phyloP scores from a whole-genome alignment of 768 basidiomycete species.

The Phanerodontia chrysosporium region DNA sequence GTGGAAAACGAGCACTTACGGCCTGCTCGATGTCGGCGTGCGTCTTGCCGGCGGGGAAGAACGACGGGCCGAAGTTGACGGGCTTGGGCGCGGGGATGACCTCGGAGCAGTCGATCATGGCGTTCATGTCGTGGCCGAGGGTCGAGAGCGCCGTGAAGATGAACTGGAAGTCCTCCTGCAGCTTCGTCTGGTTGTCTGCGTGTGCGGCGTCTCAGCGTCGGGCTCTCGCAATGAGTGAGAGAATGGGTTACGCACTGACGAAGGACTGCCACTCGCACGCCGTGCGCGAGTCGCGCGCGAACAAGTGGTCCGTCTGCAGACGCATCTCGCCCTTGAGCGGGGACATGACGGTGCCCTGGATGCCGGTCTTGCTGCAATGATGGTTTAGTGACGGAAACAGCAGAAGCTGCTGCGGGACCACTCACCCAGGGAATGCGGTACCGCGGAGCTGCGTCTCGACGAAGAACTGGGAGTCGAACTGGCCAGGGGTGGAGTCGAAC shows the following conservation, averaged over 20 bases:
- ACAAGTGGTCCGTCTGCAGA: conserved; percentile 34
- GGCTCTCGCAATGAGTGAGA: too few relatives aligned
- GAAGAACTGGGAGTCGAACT: conserved; percentile 17
- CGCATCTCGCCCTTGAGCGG: conserved; percentile 38
- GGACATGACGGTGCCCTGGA: conserved; percentile 35
- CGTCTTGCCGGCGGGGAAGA: conserved; percentile 23
- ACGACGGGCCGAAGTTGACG: not conserved
- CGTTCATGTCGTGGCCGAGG: conserved; percentile 11
- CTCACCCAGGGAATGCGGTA: conserved; percentile 26
- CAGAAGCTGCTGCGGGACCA: not conserved
- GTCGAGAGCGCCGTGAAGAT: conserved; percentile 17
- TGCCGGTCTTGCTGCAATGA: conserved; percentile 11
- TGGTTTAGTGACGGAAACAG: too few relatives aligned
- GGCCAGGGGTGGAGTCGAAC: conserved; percentile 14
- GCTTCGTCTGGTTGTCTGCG: conserved; percentile 16
- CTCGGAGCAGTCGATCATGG: conserved; percentile 14
- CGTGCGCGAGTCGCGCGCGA: conserved; percentile 34
- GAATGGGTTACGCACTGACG: conserved; percentile 13
- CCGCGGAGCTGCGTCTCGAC: conserved; percentile 15
- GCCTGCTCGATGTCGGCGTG: conserved; percentile 20
- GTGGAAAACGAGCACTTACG: conserved; percentile 5
- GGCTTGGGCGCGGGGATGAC: conserved; percentile 11
- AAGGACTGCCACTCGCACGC: conserved; percentile 46
- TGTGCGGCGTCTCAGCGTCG: too few relatives aligned
- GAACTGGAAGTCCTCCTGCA: conserved; percentile 12